Evolutionary conservation across 352 stramenopile species (phyloP).

Genomic region (Globisporangium perplexum): DNA sequence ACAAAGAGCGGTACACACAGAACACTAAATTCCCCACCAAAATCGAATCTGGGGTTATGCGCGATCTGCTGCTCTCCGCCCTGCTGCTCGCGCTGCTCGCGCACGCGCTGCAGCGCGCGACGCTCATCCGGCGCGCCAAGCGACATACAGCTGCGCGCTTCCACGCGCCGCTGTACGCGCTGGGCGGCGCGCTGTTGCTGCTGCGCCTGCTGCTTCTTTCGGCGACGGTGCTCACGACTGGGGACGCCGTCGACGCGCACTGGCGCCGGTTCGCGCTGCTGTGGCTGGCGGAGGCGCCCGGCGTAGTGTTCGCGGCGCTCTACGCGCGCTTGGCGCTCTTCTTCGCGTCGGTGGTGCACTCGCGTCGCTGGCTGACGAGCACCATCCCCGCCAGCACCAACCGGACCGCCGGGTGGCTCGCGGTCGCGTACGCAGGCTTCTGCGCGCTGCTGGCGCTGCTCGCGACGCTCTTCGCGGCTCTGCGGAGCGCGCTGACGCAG

Average conservation of each 20-base stretch:
- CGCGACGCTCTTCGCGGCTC: constrained; percentile 5
- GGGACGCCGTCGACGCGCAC: neutral
- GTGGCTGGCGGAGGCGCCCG: neutral
- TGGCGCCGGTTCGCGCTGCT: neutral
- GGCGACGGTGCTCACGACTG: neutral
- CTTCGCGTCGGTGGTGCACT: neutral
- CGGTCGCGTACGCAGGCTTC: neutral
- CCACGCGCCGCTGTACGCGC: constrained; percentile 1
- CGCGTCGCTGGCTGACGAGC: neutral
- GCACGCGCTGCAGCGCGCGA: neutral
- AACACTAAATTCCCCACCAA: no score
- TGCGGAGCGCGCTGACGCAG: neutral
- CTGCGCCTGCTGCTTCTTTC: neutral
- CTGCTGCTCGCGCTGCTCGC: neutral
- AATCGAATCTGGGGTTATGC: no score
- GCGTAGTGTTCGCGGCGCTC: neutral
- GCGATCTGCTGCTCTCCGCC: neutral
- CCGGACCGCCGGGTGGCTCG: neutral
- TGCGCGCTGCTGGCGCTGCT: constrained; percentile 5
- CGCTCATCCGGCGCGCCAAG: neutral
- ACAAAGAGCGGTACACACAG: no score
- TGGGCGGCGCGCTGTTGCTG: neutral
- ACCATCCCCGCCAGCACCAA: neutral
- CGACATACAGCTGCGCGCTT: neutral
- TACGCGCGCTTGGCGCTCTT: neutral